Evolutionary conservation across 2,329 filamentous ascomycete genomes (phyloP).

Genomic region (Pyricularia sp.): DNA sequence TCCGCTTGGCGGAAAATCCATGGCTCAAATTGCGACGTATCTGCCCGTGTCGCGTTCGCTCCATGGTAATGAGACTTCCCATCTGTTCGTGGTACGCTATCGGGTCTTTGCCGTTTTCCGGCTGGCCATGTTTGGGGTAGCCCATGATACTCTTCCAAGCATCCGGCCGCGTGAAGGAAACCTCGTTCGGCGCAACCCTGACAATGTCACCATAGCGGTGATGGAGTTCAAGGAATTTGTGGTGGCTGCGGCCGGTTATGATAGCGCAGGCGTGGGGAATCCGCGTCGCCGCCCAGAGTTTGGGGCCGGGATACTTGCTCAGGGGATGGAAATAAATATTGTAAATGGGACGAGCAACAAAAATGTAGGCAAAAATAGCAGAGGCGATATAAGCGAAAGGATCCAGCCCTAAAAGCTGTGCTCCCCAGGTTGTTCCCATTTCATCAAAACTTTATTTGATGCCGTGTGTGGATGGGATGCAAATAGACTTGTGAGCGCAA

Average conservation of each 20-base stretch:
- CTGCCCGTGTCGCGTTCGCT: constrained; percentile 1
- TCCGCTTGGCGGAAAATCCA: constrained; percentile 10
- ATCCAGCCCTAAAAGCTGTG: no score
- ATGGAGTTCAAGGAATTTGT: neutral
- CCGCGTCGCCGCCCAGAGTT: neutral
- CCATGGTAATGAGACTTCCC: constrained; percentile 4
- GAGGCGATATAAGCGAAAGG: no score
- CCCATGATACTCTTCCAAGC: constrained; percentile 13
- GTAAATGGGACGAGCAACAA: neutral
- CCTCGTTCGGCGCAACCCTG: neutral
- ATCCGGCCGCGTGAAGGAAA: neutral
- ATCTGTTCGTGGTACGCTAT: neutral
- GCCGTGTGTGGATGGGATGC: no score
- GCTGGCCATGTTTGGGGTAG: neutral
- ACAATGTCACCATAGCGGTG: neutral
- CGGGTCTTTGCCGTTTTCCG: constrained; percentile 6
- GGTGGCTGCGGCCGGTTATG: constrained; percentile 21
- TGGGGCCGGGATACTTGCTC: neutral
- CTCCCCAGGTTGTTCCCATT: no score
- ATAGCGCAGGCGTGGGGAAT: constrained; percentile 7
- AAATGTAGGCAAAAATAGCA: no score
- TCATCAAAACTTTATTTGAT: no score
- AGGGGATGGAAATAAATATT: neutral
- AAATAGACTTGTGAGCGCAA: no score
- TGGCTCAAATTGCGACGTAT: constrained; percentile 7